These are phyloP conservation scores for Pestalotiopsis sp. DNA, from an alignment of 2,329 filamentous ascomycete genomes.

Conservation along the genomic window DNA sequence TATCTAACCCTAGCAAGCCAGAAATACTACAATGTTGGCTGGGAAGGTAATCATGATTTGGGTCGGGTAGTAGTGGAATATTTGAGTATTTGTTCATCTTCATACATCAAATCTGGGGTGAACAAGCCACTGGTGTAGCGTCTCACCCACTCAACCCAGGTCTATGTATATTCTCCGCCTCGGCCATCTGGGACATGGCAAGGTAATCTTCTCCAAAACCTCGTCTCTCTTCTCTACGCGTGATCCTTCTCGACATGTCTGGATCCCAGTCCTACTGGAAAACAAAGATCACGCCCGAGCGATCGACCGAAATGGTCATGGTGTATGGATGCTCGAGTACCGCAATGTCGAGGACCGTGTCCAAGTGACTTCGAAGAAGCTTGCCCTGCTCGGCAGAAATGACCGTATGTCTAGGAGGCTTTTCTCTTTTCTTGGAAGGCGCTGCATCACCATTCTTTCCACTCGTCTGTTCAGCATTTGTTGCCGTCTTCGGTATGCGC, in stretches of 20 bases:
- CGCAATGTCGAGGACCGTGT: constrained; percentile 86
- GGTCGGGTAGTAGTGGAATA: too few relatives aligned
- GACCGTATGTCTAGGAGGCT: constrained; percentile 75
- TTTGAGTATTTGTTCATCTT: too few relatives aligned
- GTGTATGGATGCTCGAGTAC: constrained; percentile 86
- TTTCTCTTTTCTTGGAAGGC: constrained; percentile 31
- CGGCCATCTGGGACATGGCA: not conserved
- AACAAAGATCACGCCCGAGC: constrained; percentile 87
- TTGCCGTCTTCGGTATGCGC: constrained; percentile 47
- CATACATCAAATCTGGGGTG: too few relatives aligned
- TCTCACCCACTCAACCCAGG: not conserved
- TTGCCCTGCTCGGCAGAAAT: constrained; percentile 88
- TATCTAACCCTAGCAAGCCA: too few relatives aligned
- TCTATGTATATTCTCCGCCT: not conserved
- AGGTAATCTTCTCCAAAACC: too few relatives aligned
- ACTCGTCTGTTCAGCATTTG: constrained; percentile 31
- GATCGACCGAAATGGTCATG: constrained; percentile 90
- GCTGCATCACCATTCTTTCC: constrained; percentile 27
- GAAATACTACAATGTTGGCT: too few relatives aligned
- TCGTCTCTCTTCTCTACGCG: not conserved
- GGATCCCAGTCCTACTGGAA: constrained; percentile 44
- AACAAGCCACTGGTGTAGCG: too few relatives aligned
- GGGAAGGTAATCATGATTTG: too few relatives aligned
- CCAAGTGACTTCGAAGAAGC: constrained; percentile 82
- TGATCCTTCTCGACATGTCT: not conserved